Evolutionary conservation across 371 early-diverging fungal species (phyloP), one percentile per base, ranked within the genome.

Genomic region (Capniomyces stellatus): DNA sequence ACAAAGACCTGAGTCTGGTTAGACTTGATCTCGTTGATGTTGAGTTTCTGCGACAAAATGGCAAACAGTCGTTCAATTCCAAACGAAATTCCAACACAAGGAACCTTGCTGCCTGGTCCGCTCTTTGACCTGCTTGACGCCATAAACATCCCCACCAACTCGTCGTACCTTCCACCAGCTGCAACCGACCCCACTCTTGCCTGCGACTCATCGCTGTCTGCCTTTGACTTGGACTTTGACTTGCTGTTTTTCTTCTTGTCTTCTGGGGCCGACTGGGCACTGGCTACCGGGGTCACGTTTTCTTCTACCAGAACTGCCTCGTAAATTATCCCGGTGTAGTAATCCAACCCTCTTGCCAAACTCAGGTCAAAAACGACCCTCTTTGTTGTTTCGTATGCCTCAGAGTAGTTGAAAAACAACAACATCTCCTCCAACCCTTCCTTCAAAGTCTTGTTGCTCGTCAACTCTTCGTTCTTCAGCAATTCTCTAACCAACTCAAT

Each of bases 301-400:
- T 69, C 70, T 24, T 68, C 64, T 35, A 61, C 76, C 31, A 91
- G 77, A 19, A 92, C 86, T 13, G 94, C 99, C 70, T 99, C 99
- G 66, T 97, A 91, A 60, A 99, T 96, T 53, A 98, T 81, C 29
- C 99, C 99, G 22, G 99, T 99, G 74, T 99, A 99, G 68, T 99
- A 99, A 66, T 98, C 98, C 46, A 98, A 70, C 19, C 99, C 99
- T 56, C 99, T 77, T 15, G 98, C 98, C 58, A 99, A 76, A 57
- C 85, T 85, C 48, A 99, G 72, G 71, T 99, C 98, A 62, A 98
- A 87, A 1, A 85, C 82, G 48, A 90, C 76, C 47, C 75, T 73
- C 40, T 82, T 71, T 19, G 69, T 62, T 22, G 93, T 79, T 8
- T 78, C 77, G 58, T 88, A 83, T n/a, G 89, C 72, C 25, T 79